Evolutionary conservation across 1,139 yeast genomes (phyloP).

Genomic region (Diutina sp.): DNA sequence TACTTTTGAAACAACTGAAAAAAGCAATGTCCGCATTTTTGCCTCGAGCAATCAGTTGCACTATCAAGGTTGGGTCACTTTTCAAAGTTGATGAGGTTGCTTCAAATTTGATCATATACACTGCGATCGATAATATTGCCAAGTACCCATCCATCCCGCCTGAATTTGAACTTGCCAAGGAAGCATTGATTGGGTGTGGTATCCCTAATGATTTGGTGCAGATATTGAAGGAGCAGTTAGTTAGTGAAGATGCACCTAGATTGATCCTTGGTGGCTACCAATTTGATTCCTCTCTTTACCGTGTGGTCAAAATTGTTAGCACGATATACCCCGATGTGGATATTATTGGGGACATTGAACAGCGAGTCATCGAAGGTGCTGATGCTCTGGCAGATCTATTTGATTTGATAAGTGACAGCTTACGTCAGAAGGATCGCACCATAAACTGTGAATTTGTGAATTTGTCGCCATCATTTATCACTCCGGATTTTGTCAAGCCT

Average conservation of each 20-base stretch:
- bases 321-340: neutral
- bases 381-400: neutral
- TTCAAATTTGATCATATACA: neutral
- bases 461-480: neutral
- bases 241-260: neutral
- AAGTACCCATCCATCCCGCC: neutral
- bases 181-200: neutral
- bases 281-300: slow-evolving; percentile 5
- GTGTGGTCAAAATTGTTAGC: neutral
- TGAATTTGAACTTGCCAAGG: neutral
- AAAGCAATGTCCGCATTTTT: neutral
- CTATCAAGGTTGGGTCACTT: neutral
- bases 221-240: neutral
- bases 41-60: neutral
- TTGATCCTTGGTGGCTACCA: slow-evolving; percentile 3
- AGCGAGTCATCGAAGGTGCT: neutral
- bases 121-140: neutral
- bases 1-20: neutral
- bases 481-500: neutral
- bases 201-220: neutral
- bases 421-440: neutral
- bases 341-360: neutral
- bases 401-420: neutral
- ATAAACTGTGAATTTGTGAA: neutral
- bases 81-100: neutral